These are phyloP conservation scores for Ophiocordyceps australis DNA, from an alignment of 2,329 filamentous ascomycete genomes.

Conservation along the genomic window DNA sequence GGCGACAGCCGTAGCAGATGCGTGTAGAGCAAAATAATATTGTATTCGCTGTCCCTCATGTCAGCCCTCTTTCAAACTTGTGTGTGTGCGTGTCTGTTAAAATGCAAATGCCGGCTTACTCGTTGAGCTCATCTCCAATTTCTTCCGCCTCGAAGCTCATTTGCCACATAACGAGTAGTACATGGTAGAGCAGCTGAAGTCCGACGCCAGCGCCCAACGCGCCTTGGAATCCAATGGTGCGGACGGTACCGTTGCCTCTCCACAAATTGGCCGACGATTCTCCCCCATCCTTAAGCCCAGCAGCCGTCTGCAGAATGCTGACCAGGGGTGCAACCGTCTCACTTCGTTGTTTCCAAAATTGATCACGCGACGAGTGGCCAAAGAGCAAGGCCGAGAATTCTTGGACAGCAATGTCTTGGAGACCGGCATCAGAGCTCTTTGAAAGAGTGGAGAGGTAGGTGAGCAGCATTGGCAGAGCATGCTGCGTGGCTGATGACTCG, in stretches of 20 bases:
- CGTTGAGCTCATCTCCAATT: slow-evolving; percentile 60
- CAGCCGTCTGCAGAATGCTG: slow-evolving; percentile 64
- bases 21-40: slow-evolving; percentile 82
- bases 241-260: slow-evolving; percentile 31
- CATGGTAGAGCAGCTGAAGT: slow-evolving; percentile 83
- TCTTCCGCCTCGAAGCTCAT: slow-evolving; percentile 79
- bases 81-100: no score
- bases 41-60: slow-evolving; percentile 53
- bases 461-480: slow-evolving; percentile 67
- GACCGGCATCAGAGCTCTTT: slow-evolving; percentile 69
- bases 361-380: slow-evolving; percentile 50
- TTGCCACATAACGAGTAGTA: slow-evolving; percentile 89
- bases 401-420: slow-evolving; percentile 91
- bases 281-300: slow-evolving; percentile 49
- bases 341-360: slow-evolving; percentile 83
- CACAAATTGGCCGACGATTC: slow-evolving; percentile 43
- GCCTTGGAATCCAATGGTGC: slow-evolving; percentile 44
- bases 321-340: slow-evolving; percentile 73
- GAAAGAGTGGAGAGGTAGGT: slow-evolving; percentile 71
- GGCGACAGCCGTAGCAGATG: slow-evolving; percentile 81
- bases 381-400: slow-evolving; percentile 76
- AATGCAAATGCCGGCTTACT: slow-evolving; percentile 42
- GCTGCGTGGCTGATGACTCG: slow-evolving; percentile 45
- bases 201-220: slow-evolving; percentile 66
- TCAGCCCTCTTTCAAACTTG: neutral